phyloP scores from a whole-genome alignment of 2,329 filamentous ascomycete genomes.

The Arthroderma uncinatum region DNA sequence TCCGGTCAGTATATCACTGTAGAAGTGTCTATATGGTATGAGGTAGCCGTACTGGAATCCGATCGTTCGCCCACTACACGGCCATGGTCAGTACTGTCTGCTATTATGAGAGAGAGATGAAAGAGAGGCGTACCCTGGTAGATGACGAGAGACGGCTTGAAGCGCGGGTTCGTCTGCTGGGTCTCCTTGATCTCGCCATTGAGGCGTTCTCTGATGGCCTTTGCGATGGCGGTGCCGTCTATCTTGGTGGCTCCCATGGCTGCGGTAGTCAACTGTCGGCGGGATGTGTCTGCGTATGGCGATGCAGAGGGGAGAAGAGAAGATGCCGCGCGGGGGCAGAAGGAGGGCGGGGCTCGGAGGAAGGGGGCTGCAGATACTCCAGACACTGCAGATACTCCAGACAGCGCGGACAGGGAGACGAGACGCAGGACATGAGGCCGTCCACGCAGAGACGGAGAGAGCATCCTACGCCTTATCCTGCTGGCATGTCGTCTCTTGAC shows the following conservation, averaged over 20 bases:
- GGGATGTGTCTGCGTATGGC: background rate
- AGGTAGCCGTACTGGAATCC: constrained; percentile 63
- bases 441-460: background rate
- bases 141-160: constrained; percentile 82
- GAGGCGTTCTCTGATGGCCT: constrained; percentile 73
- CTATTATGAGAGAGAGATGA: constrained; percentile 1
- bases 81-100: constrained; percentile 7
- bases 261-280: constrained; percentile 19
- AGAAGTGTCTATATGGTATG: constrained; percentile 14
- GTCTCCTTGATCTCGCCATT: constrained; percentile 68
- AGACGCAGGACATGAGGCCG: background rate
- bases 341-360: constrained; percentile 5
- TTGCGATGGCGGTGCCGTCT: constrained; percentile 91
- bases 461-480: background rate
- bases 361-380: background rate
- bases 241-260: constrained; percentile 83
- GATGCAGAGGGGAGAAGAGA: constrained; percentile 1
- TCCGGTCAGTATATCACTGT: constrained; percentile 19
- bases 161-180: constrained; percentile 74
- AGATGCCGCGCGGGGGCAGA: constrained; percentile 9
- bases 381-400: background rate
- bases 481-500: no score
- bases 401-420: constrained; percentile 10
- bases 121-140: constrained; percentile 60
- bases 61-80: constrained; percentile 72